A percentile compares a stretch with the other conserved stretches of the same genome.
phyloP scores from a whole-genome alignment of 768 basidiomycete species.

The Rossbeevera mucosa region DNA sequence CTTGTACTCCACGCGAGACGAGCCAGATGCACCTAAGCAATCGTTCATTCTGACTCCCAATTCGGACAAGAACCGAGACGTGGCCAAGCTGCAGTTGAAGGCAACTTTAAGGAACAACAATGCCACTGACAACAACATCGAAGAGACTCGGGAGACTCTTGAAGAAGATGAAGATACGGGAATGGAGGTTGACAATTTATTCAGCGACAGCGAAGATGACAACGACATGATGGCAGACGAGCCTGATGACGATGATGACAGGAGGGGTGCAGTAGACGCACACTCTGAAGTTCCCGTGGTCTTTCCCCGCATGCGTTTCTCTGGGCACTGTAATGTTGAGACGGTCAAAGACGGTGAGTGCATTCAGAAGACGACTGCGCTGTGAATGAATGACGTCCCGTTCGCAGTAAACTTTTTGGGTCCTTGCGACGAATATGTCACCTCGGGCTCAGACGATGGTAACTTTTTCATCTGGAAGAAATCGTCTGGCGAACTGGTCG shows the following conservation, averaged over 20 bases:
- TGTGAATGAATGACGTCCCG: background rate
- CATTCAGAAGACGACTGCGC: background rate
- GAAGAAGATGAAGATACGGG: constrained; percentile 22
- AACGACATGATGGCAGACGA: constrained; percentile 23
- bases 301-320: constrained; percentile 57
- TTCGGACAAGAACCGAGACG: constrained; percentile 2
- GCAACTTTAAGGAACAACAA: background rate
- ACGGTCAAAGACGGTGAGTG: constrained; percentile 83
- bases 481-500: constrained; percentile 53
- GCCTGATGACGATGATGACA: constrained; percentile 32
- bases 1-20: constrained; percentile 68
- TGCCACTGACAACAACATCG: background rate
- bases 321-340: constrained; percentile 71
- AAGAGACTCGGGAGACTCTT: constrained; percentile 1
- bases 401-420: constrained; percentile 78
- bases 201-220: constrained; percentile 27
- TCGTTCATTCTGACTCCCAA: constrained; percentile 30
- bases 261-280: constrained; percentile 21
- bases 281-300: constrained; percentile 46
- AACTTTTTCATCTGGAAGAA: constrained; percentile 89
- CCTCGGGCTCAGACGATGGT: constrained; percentile 84
- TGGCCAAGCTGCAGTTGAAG: background rate
- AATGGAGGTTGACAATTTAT: constrained; percentile 29
- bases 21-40: constrained; percentile 35
- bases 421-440: constrained; percentile 68